Evolutionary conservation across 805 yeast species (phyloP).

Genomic region (Nakazawaea populi): DNA sequence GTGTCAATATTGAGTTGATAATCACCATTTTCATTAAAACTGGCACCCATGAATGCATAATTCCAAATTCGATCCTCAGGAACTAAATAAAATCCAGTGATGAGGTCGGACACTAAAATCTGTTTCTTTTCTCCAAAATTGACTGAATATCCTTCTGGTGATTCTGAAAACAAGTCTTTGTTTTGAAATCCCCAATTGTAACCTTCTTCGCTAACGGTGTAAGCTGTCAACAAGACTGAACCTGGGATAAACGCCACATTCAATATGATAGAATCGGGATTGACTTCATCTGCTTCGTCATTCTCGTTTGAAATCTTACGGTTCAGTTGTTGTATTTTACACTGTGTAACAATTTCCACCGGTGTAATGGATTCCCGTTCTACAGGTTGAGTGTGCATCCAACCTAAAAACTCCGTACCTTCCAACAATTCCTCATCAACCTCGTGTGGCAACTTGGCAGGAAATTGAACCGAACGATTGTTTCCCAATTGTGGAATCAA

Average conservation of each 20-base stretch:
- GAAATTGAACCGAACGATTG: constrained; percentile 56
- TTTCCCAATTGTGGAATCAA: constrained; percentile 87
- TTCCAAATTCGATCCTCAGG: constrained; percentile 90
- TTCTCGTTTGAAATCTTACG: constrained; percentile 12
- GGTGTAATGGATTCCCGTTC: constrained; percentile 63
- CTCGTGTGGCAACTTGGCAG: constrained; percentile 35
- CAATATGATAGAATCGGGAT: constrained; percentile 43
- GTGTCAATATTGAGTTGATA: constrained; percentile 67
- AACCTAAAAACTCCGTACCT: constrained; percentile 78
- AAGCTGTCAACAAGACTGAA: constrained; percentile 71
- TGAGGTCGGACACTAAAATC: constrained; percentile 63
- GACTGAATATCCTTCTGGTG: constrained; percentile 65
- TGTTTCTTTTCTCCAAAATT: constrained; percentile 59
- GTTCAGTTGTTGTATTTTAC: constrained; percentile 27
- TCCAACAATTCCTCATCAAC: constrained; percentile 31
- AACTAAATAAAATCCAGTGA: constrained; percentile 78
- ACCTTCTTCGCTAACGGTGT: constrained; percentile 57
- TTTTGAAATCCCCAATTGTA: constrained; percentile 71
- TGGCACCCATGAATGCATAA: constrained; percentile 80
- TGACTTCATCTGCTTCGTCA: constrained; percentile 1
- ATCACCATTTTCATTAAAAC: constrained; percentile 60
- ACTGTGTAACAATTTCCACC: constrained; percentile 60
- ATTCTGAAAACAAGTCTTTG: constrained; percentile 43
- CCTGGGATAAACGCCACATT: constrained; percentile 78
- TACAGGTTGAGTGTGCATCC: constrained; percentile 86